Percentiles rank a stretch among this genome's conserved stretches.
Conservation (phyloP, 495 filamentous ascomycete genomes). For the Hypoxylon intermedium region DNA sequence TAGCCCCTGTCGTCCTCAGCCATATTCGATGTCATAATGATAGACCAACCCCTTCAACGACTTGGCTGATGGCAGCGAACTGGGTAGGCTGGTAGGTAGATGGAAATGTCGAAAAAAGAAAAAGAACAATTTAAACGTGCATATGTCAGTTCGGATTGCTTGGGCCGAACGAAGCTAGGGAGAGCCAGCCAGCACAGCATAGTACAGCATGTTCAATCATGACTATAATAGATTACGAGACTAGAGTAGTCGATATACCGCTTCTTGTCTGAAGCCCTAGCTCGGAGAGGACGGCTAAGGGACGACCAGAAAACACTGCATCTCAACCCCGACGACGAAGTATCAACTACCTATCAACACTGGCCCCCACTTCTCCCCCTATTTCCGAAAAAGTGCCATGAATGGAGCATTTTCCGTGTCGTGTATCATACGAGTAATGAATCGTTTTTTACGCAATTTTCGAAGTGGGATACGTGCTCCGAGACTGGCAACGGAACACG, state of each 20-base stretch:
- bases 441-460: conserved; percentile 6
- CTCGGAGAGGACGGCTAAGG: too few relatives aligned
- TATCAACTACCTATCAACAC: too few relatives aligned
- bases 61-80: neutral
- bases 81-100: neutral
- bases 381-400: neutral
- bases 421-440: neutral
- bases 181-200: too few relatives aligned
- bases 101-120: conserved; percentile 1
- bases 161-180: conserved; percentile 22
- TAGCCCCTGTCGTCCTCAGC: conserved; percentile 3
- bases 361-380: neutral
- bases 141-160: conserved; percentile 17
- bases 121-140: neutral
- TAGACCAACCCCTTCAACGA: conserved; percentile 5
- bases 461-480: neutral
- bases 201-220: conserved; percentile 6
- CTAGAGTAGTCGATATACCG: too few relatives aligned
- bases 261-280: too few relatives aligned
- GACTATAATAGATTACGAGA: neutral
- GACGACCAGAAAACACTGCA: too few relatives aligned
- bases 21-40: conserved; percentile 24
- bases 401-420: neutral
- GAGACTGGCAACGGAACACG: conserved; percentile 1
- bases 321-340: too few relatives aligned